Evolutionary conservation across 495 filamentous ascomycete species (phyloP).

Genomic region (Penicillium paxilli): DNA sequence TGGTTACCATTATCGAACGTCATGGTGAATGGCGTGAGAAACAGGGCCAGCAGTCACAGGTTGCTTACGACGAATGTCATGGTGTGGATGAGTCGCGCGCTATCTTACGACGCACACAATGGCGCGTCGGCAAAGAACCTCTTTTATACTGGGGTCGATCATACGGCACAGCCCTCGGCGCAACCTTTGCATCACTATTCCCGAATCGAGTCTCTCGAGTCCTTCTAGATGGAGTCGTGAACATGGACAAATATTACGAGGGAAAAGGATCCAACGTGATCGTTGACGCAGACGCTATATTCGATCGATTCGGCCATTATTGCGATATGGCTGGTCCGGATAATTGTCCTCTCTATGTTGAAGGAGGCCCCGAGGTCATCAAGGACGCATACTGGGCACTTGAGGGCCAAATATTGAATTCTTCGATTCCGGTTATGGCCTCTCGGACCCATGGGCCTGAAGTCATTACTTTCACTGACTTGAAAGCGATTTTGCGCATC

Average conservation of each 20-base stretch:
- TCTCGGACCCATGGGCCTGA: constrained; percentile 37
- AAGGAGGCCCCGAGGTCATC: constrained; percentile 37
- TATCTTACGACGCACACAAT: constrained; percentile 28
- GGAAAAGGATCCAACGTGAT: constrained; percentile 44
- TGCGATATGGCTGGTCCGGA: constrained; percentile 45
- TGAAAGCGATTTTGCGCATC: constrained; percentile 31
- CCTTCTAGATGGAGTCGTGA: constrained; percentile 55
- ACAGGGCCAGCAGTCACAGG: constrained; percentile 29
- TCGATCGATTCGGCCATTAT: constrained; percentile 46
- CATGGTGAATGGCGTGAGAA: constrained; percentile 47
- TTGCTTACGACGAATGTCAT: constrained; percentile 24
- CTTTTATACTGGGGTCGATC: constrained; percentile 66
- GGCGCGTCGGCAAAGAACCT: constrained; percentile 41
- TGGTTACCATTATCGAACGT: constrained; percentile 52
- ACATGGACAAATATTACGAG: constrained; percentile 48
- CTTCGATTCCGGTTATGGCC: constrained; percentile 47
- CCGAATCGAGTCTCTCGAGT: constrained; percentile 50
- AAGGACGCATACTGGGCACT: constrained; percentile 39
- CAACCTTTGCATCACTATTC: constrained; percentile 55
- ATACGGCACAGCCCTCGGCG: constrained; percentile 68
- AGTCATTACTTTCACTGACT: constrained; percentile 43
- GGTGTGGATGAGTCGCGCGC: constrained; percentile 29
- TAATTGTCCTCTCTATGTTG: constrained; percentile 44
- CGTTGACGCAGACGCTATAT: constrained; percentile 48
- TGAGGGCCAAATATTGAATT: constrained; percentile 37